phyloP scores from a whole-genome alignment of 2,329 filamentous ascomycete genomes.

The Sclerotiophoma versabilis region DNA sequence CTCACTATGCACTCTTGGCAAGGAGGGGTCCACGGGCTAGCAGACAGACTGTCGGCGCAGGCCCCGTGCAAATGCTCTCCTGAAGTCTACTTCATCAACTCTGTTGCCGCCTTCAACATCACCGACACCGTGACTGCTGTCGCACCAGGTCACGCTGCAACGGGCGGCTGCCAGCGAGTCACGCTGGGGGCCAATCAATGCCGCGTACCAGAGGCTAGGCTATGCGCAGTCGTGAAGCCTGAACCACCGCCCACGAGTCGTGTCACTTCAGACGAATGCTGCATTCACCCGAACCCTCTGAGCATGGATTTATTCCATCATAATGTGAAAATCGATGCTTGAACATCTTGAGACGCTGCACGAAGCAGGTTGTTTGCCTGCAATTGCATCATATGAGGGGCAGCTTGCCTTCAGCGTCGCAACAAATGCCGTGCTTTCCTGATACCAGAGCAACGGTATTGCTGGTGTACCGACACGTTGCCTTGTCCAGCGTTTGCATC shows the following conservation, averaged over 20 bases:
- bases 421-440: constrained; percentile 26
- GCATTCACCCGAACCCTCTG: neutral
- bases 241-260: constrained; percentile 31
- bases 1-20: constrained; percentile 12
- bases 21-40: constrained; percentile 17
- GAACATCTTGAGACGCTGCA: constrained; percentile 4
- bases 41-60: constrained; percentile 10
- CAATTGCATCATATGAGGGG: constrained; percentile 35
- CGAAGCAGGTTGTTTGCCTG: constrained; percentile 20
- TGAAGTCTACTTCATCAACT: neutral
- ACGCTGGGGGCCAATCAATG: constrained; percentile 39
- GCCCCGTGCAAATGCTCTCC: neutral
- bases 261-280: constrained; percentile 22
- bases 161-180: constrained; percentile 29
- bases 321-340: constrained; percentile 3
- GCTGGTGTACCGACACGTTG: constrained; percentile 21
- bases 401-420: constrained; percentile 19
- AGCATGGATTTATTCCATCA: neutral
- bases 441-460: constrained; percentile 23
- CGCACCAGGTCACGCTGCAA: constrained; percentile 37
- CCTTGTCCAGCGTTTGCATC: constrained; percentile 18
- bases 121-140: constrained; percentile 11
- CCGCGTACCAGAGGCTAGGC: constrained; percentile 41
- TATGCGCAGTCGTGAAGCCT: constrained; percentile 16
- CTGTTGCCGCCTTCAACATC: constrained; percentile 1